A percentile compares a stretch with the other conserved stretches of the same genome.
Evolutionary conservation across 176 grass and related monocot species (phyloP).

Genomic region (Melocanna baccifera): DNA sequence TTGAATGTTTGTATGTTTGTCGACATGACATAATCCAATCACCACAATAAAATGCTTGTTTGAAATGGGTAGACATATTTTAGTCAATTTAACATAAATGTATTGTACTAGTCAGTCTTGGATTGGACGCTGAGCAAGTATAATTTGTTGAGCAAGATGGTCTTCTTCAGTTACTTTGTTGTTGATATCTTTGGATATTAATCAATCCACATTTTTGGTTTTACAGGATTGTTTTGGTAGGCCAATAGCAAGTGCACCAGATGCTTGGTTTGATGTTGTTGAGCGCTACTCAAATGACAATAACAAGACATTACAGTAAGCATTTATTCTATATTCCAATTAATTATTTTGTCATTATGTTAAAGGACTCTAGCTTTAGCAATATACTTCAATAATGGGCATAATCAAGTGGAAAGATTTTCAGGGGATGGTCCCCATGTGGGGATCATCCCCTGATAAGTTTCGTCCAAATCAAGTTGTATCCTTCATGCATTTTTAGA

Average conservation of each 20-base stretch:
- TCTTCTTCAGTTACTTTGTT: not conserved
- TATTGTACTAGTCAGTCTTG: not conserved
- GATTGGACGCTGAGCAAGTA: not conserved
- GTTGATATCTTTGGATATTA: slow-evolving; percentile 1
- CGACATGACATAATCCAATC: not conserved
- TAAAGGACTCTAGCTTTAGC: not conserved
- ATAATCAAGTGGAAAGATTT: not conserved
- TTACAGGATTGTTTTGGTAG: slow-evolving; percentile 77
- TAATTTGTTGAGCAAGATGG: not conserved
- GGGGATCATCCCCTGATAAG: not conserved
- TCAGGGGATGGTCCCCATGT: not conserved
- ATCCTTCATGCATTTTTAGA: not conserved
- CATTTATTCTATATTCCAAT: not conserved
- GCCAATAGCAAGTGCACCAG: slow-evolving; percentile 81
- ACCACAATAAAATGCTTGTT: not conserved
- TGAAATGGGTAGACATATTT: not conserved
- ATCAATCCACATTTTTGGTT: not conserved
- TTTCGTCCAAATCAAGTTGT: not conserved
- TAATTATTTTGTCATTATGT: not conserved
- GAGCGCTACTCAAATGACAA: slow-evolving; percentile 76
- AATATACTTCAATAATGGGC: not conserved
- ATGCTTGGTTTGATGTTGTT: slow-evolving; percentile 85
- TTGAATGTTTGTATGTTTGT: slow-evolving; percentile 4
- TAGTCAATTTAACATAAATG: not conserved
- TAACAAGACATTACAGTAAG: slow-evolving; percentile 80